Evolutionary conservation across 2,329 filamentous ascomycete genomes (phyloP).

Genomic region (Apiospora marii): DNA sequence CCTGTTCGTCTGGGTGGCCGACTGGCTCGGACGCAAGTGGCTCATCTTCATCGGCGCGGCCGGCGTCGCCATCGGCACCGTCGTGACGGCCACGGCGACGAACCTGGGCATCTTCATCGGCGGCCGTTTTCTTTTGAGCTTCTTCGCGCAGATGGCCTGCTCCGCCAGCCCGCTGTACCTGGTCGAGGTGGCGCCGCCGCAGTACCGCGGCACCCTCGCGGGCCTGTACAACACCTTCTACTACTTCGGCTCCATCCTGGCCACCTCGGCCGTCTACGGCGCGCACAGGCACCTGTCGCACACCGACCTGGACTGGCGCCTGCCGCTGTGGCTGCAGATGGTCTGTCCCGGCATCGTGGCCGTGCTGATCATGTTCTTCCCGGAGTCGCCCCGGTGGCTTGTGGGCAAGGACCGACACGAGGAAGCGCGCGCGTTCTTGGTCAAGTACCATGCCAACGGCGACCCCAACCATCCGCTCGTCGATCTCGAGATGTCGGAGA

Average conservation of each 20-base stretch:
- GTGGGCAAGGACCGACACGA: slow-evolving; percentile 43
- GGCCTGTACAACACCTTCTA: slow-evolving; percentile 58
- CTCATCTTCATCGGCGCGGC: slow-evolving; percentile 55
- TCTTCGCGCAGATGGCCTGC: slow-evolving; percentile 63
- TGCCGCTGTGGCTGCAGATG: slow-evolving; percentile 46
- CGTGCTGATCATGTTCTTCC: slow-evolving; percentile 44
- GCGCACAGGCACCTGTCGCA: slow-evolving; percentile 40
- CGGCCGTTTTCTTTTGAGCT: slow-evolving; percentile 57
- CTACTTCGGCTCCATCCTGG: slow-evolving; percentile 45
- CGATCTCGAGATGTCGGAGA: slow-evolving; percentile 50
- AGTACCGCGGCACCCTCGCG: slow-evolving; percentile 64
- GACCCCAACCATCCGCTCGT: slow-evolving; percentile 50
- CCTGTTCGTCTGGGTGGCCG: slow-evolving; percentile 52
- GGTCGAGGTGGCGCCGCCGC: slow-evolving; percentile 67
- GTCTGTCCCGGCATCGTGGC: slow-evolving; percentile 42
- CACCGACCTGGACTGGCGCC: slow-evolving; percentile 42
- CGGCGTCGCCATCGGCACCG: slow-evolving; percentile 57
- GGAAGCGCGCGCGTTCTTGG: slow-evolving; percentile 48
- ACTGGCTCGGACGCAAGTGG: slow-evolving; percentile 52
- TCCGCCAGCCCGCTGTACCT: slow-evolving; percentile 66
- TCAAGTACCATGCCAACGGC: slow-evolving; percentile 51
- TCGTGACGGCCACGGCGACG: slow-evolving; percentile 55
- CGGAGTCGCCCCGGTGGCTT: slow-evolving; percentile 47
- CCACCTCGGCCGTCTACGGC: slow-evolving; percentile 42
- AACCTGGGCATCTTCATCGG: slow-evolving; percentile 58